phyloP scores from a whole-genome alignment of 768 basidiomycete species.

The Roridomyces roridus region DNA sequence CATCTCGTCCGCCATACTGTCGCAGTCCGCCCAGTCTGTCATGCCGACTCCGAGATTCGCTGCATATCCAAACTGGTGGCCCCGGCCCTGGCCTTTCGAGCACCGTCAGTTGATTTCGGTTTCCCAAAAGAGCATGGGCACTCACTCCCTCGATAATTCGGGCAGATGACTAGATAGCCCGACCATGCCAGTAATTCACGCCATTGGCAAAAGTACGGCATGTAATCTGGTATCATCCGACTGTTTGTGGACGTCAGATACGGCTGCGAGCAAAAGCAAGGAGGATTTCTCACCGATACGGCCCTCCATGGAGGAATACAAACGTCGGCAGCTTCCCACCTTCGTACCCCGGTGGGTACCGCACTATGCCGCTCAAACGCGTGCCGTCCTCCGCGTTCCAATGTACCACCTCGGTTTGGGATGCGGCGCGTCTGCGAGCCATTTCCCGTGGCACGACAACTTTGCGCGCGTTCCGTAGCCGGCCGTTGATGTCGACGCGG shows the following conservation, averaged over 20 bases:
- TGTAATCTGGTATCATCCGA: conserved; percentile 36
- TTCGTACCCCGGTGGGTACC: conserved; percentile 36
- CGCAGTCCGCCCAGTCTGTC: conserved; percentile 41
- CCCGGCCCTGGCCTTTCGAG: conserved; percentile 38
- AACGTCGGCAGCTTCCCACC: conserved; percentile 33
- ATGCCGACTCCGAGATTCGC: conserved; percentile 38
- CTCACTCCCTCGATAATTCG: conserved; percentile 44
- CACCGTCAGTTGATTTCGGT: background rate
- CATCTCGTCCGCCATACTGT: conserved; percentile 43
- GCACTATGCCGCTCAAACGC: conserved; percentile 35
- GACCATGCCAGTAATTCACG: conserved; percentile 40
- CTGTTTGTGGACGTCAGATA: conserved; percentile 9
- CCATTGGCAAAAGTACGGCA: conserved; percentile 47
- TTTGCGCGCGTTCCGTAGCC: conserved; percentile 25
- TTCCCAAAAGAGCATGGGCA: background rate
- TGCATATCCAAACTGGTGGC: conserved; percentile 37
- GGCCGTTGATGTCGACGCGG: conserved; percentile 26
- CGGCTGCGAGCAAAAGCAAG: background rate
- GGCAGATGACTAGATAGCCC: conserved; percentile 42
- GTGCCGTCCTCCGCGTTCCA: conserved; percentile 39
- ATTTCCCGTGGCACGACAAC: conserved; percentile 40
- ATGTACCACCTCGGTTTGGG: conserved; percentile 33
- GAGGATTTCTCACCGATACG: conserved; percentile 33
- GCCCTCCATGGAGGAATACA: conserved; percentile 41
- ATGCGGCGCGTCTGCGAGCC: conserved; percentile 34